phyloP scores from a whole-genome alignment of 306 rosid genomes.

The Sechiopsis laciniata region DNA sequence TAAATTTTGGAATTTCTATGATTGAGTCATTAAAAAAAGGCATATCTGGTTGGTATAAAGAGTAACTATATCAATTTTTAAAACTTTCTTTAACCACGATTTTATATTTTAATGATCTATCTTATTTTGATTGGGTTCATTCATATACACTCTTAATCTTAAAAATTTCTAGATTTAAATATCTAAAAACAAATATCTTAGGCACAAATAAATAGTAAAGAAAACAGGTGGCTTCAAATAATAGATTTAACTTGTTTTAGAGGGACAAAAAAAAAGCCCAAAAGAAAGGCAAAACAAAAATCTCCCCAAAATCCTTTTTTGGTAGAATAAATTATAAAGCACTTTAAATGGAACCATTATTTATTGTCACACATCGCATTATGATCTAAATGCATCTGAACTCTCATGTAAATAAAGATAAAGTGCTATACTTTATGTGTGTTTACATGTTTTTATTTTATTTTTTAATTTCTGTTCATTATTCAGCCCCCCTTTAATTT shows the following conservation, averaged over 20 bases:
- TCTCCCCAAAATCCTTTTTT: background rate
- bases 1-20: too few relatives aligned
- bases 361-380: conserved; percentile 13
- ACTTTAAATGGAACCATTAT: conserved; percentile 18
- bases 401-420: background rate
- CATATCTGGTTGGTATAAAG: too few relatives aligned
- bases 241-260: background rate
- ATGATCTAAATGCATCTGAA: conserved; percentile 19
- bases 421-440: background rate
- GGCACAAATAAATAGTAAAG: background rate
- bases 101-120: too few relatives aligned
- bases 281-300: background rate
- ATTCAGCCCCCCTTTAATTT: background rate
- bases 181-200: background rate
- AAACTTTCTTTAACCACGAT: too few relatives aligned
- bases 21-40: too few relatives aligned
- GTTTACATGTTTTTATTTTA: background rate
- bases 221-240: conserved; percentile 5
- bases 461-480: background rate
- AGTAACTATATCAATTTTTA: too few relatives aligned
- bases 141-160: too few relatives aligned
- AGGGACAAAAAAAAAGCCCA: background rate
- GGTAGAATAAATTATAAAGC: conserved; percentile 17
- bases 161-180: too few relatives aligned
- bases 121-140: too few relatives aligned